A percentile compares a stretch with the other conserved stretches of the same genome.
These are phyloP conservation scores for Metschnikowia kunwiensis DNA, from an alignment of 805 yeast species.

Conservation along the genomic window DNA sequence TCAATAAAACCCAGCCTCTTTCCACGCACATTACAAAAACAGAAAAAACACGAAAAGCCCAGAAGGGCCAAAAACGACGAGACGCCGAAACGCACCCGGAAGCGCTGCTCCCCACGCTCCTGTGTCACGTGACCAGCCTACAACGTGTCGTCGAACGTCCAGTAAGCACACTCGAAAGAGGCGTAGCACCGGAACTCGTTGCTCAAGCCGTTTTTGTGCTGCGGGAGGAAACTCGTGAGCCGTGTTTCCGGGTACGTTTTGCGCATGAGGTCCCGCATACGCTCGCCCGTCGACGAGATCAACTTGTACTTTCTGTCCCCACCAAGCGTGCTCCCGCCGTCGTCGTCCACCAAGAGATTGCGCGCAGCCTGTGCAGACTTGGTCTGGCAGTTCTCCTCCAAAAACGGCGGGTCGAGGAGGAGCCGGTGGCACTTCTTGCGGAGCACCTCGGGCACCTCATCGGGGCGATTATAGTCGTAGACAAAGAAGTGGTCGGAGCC, in stretches of 20 bases:
- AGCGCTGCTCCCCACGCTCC: too few species aligned
- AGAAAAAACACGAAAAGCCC: too few species aligned
- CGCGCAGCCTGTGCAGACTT: constrained; percentile 57
- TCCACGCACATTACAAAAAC: too few species aligned
- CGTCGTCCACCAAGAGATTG: constrained; percentile 47
- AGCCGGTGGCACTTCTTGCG: constrained; percentile 65
- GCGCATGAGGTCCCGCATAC: constrained; percentile 67
- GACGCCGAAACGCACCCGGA: too few species aligned
- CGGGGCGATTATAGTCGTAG: constrained; percentile 75
- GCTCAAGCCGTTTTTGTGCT: constrained; percentile 80
- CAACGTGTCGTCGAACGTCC: constrained; percentile 49
- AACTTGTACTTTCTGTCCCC: constrained; percentile 48
- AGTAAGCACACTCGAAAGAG: constrained; percentile 61
- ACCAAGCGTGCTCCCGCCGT: constrained; percentile 30
- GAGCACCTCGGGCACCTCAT: constrained; percentile 53
- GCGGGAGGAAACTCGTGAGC: constrained; percentile 69
- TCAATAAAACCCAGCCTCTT: too few species aligned
- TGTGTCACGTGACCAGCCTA: too few species aligned
- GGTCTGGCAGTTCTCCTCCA: constrained; percentile 77
- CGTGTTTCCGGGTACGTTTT: constrained; percentile 61
- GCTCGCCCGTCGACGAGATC: constrained; percentile 85
- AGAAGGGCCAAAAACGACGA: too few species aligned
- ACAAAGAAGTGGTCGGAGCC: constrained; percentile 63
- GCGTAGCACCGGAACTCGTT: constrained; percentile 89
- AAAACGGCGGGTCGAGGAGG: constrained; percentile 84